Evolutionary conservation across 345 rosid species (phyloP), one percentile per base, ranked within the genome.

Genomic region (Raphanus raphanistrum): DNA sequence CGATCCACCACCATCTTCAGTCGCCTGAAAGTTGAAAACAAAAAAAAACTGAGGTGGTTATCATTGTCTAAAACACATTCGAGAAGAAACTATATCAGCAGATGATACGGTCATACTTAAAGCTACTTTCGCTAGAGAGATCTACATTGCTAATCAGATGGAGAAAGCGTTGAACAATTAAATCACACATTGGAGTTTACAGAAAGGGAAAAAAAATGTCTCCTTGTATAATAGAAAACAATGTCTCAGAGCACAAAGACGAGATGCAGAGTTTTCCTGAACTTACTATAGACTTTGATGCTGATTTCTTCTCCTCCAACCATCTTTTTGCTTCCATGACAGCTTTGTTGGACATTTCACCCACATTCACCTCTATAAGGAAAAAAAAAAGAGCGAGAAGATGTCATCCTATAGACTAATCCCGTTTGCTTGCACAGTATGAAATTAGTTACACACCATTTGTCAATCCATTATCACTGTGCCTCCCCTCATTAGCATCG

Each of bases 301-400:
- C 88, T 7, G 69, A 83, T 85, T 87, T 94, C 87, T 92, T 92
- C 84, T 86, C 86, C 82, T 87, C 87, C 29, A 89, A 75, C 97
- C 97, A 92, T 71, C 84, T 89, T 75, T 84, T 90, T 58, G 98
- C 97, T 88, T 92, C 96, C 75, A 60, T 74, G 66, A 89, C 85
- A 82, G 90, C 90, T 76, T 83, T 64, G 74, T 63, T 79, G 71
- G 86, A 71, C 72, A 75, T 73, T 70, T 84, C 89, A 80, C 86
- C 86, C 68, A 61, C 73, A 75, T 75, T 82, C 33, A 70, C 82
- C 79, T 86, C 94, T 90, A 85, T 13, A 15, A n/a, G 2, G n/a
- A n/a, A 80, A 78, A 68, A 6, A 66, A 77, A 66, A 41, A 77
- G 76, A 71, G 11, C 17, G 13, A 64, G 32, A 45, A 70, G 41